phyloP scores from a whole-genome alignment of 129 eudicot genomes.

The Lactuca saligna region DNA sequence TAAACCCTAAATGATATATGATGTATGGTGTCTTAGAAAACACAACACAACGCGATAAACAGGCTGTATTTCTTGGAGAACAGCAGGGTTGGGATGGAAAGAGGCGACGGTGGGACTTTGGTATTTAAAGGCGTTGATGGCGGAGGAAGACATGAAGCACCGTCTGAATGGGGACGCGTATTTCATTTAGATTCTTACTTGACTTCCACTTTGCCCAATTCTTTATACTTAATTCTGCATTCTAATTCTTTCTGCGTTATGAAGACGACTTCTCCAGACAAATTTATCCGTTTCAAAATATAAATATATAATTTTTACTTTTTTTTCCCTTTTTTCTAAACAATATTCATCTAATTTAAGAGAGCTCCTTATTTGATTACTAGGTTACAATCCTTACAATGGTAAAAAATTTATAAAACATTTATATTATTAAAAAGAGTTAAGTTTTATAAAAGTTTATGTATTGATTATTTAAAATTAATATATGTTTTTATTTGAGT shows the following conservation, averaged over 20 bases:
- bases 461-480: too few relatives aligned
- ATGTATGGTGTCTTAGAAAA: background rate
- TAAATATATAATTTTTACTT: too few relatives aligned
- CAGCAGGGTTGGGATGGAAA: background rate
- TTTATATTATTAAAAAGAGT: too few relatives aligned
- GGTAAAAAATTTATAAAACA: too few relatives aligned
- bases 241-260: background rate
- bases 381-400: too few relatives aligned
- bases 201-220: slow-evolving; percentile 42
- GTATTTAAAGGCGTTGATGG: slow-evolving; percentile 28
- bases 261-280: background rate
- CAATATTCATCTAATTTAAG: too few relatives aligned
- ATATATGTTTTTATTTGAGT: too few relatives aligned
- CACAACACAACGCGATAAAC: background rate
- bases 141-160: slow-evolving; percentile 22
- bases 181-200: slow-evolving; percentile 38
- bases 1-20: background rate
- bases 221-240: slow-evolving; percentile 21
- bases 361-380: too few relatives aligned
- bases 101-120: slow-evolving; percentile 2
- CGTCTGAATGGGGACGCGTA: slow-evolving; percentile 51
- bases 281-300: background rate
- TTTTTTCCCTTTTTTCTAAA: too few relatives aligned
- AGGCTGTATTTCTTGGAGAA: slow-evolving; percentile 23
- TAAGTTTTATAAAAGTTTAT: too few relatives aligned